Conservation (phyloP, 345 rosid genomes). For the Sonneratia caseolaris region DNA sequence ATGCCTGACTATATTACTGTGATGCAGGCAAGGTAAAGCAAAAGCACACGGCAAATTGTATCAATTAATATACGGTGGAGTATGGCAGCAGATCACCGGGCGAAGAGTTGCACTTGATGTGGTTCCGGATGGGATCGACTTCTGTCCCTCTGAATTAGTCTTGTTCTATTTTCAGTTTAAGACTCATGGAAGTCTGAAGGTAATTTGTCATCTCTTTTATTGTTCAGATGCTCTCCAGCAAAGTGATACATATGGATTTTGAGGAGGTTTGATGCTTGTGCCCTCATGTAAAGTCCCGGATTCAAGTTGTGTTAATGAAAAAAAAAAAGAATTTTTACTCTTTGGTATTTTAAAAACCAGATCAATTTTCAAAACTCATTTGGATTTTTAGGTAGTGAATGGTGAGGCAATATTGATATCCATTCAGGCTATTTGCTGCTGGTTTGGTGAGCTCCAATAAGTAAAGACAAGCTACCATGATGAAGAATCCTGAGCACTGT, state of each 20-base stretch:
- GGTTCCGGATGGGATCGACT: not conserved
- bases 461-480: not conserved
- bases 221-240: not conserved
- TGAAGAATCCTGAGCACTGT: not conserved
- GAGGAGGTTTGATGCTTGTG: no score
- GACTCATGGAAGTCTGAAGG: no score
- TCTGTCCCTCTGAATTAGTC: no score
- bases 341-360: no score
- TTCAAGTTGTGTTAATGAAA: no score
- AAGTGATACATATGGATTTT: not conserved
- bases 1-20: not conserved
- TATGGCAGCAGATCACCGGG: no score
- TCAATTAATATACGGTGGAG: slow-evolving; percentile 2
- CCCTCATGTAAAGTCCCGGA: no score
- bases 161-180: no score
- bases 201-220: not conserved
- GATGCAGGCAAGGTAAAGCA: slow-evolving; percentile 60
- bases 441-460: not conserved
- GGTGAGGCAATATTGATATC: not conserved
- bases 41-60: slow-evolving; percentile 44
- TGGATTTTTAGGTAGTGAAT: no score
- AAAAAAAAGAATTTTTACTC: no score
- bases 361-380: no score
- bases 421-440: not conserved
- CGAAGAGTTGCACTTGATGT: not conserved